Base-by-base conservation (phyloP, 2,329 filamentous ascomycete species). In the Venturiaceae sp. region DNA sequence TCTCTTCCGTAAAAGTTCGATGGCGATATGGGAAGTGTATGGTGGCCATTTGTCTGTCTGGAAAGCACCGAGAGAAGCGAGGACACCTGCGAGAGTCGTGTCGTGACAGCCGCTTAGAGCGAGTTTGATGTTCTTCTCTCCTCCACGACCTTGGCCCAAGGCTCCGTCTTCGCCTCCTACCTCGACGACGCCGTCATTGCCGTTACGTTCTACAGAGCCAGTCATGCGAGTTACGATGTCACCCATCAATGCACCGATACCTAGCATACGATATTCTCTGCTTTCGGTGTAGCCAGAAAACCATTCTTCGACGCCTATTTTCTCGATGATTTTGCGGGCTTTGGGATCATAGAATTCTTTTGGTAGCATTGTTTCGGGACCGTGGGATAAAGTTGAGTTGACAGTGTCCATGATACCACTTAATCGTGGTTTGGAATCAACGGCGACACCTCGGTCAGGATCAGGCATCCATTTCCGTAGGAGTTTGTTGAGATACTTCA, bases 401-500 rank as follows among this genome's bases (percentile, higher is more conserved):
- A 97, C 82, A 0, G 90, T 94, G 73, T 99, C 94, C 87, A 95
- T 90, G 66, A 99, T 87, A 57, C 94, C 94, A 5, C 85, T 91
- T 13, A 97, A 78, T 47, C 92, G 81, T 0, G 94, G 94, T 60
- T 86, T 86, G 1, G 85, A 86, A 71, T 96, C 91, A 8, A 97
- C 89, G 28, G 87, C 88, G 8, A 96, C 85, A 39, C 80, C 79
- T 11, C 81, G 81, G 32, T 70, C 69, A 50, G 80, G 79, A 7
- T 83, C 79, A 0, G 90, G 90, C 88, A 97, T 95, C 83, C 87
- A 95, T 70, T 88, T 90, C 36, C 87, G 84, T 57, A 92, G 84
- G 60, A 88, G 74, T 61, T 82, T 85, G 65, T 87, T 91, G 26
- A 96, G 75, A 69, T 95, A 92, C 33, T 81, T 80, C 85, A 97